Conservation (phyloP, 805 yeast species). For the Millerago galiae region DNA sequence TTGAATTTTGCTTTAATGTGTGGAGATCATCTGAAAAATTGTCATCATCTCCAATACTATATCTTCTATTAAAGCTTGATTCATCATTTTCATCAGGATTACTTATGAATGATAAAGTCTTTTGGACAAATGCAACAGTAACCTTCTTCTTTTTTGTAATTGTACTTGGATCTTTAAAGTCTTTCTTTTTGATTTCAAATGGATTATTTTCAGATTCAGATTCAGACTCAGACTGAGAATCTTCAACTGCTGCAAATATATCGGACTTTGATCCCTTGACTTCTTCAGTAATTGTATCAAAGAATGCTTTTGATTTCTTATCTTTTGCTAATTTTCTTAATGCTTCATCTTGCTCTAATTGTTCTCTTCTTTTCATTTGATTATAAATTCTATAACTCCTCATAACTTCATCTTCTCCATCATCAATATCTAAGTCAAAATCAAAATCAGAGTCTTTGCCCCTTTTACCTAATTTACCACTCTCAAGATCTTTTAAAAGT, state of each 20-base stretch:
- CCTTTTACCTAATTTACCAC: constrained; percentile 60
- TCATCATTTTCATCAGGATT: constrained; percentile 22
- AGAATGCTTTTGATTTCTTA: constrained; percentile 60
- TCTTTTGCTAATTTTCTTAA: constrained; percentile 43
- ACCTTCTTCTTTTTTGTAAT: constrained; percentile 30
- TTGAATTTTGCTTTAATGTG: constrained; percentile 39
- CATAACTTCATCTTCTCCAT: constrained; percentile 63
- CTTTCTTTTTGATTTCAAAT: constrained; percentile 24
- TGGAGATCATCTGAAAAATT: constrained; percentile 39
- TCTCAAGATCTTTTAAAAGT: constrained; percentile 64
- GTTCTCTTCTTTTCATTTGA: constrained; percentile 32
- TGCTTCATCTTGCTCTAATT: constrained; percentile 41
- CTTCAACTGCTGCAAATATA: constrained; percentile 24
- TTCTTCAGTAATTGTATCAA: constrained; percentile 53
- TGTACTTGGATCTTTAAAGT: constrained; percentile 16
- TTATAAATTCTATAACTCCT: constrained; percentile 20
- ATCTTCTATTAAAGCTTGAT: constrained; percentile 20
- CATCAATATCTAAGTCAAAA: constrained; percentile 60
- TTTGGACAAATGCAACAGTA: constrained; percentile 50
- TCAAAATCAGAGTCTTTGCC: constrained; percentile 46
- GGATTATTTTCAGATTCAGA: constrained; percentile 22
- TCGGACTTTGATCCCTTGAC: constrained; percentile 27
- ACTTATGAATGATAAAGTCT: constrained; percentile 46
- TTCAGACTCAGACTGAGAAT: constrained; percentile 23
- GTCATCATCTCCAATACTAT: constrained; percentile 23